A percentile compares a stretch with the other conserved stretches of the same genome.
Evolutionary conservation across 148 eudicot species (phyloP).

Genomic region (Silene latifolia): DNA sequence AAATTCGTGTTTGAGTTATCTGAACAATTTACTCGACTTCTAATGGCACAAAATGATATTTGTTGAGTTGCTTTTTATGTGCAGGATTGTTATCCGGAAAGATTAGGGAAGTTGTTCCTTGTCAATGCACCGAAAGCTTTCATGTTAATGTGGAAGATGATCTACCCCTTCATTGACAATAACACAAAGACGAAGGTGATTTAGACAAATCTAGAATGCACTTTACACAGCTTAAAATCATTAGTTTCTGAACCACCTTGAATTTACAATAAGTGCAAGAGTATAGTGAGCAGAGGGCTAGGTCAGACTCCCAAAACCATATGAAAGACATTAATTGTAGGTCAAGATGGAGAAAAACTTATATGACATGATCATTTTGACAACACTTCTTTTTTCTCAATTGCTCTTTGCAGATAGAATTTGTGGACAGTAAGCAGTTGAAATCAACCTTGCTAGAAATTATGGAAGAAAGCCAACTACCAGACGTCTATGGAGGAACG

Average conservation of each 20-base stretch:
- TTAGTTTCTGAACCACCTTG: too few relatives aligned
- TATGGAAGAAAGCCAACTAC: conserved; percentile 88
- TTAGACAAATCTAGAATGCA: background rate
- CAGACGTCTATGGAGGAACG: conserved; percentile 84
- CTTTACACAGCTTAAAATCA: background rate
- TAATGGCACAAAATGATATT: background rate
- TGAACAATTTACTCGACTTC: background rate
- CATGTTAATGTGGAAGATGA: conserved; percentile 67
- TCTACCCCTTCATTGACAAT: conserved; percentile 76
- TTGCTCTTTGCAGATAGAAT: conserved; percentile 55
- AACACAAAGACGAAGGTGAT: conserved; percentile 77
- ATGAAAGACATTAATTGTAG: too few relatives aligned
- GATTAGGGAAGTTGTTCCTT: conserved; percentile 63
- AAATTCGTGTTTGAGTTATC: background rate
- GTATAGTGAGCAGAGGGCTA: too few relatives aligned
- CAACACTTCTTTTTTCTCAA: background rate
- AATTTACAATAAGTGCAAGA: too few relatives aligned
- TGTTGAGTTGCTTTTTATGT: background rate
- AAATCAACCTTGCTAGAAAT: conserved; percentile 57
- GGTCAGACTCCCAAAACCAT: too few relatives aligned
- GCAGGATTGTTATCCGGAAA: conserved; percentile 91
- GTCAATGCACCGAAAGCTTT: conserved; percentile 68
- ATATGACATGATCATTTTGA: background rate
- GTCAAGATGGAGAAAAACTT: too few relatives aligned
- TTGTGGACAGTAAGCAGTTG: conserved; percentile 63